These are phyloP conservation scores for Arthrobotrys iridis DNA, from an alignment of 2,329 filamentous ascomycete genomes.

Conservation along the genomic window DNA sequence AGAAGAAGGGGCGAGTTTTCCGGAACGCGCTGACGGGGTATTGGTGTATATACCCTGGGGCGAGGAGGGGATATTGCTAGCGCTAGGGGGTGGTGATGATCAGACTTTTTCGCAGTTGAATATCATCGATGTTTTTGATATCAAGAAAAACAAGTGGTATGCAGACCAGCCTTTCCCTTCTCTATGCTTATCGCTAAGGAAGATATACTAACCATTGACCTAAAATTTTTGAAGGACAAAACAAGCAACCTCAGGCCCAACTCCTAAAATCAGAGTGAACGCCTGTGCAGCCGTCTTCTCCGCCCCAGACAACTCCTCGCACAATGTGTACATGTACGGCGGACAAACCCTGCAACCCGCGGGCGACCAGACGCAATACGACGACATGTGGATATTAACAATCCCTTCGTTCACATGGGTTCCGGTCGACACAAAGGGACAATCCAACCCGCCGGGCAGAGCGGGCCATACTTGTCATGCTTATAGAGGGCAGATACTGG, in stretches of 20 bases:
- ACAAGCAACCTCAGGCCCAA: conserved; percentile 72
- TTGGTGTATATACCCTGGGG: conserved; percentile 81
- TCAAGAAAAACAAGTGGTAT: conserved; percentile 73
- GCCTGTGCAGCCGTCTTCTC: conserved; percentile 78
- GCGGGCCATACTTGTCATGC: conserved; percentile 79
- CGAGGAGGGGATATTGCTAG: conserved; percentile 77
- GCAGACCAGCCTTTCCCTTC: conserved; percentile 62
- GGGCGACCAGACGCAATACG: conserved; percentile 70
- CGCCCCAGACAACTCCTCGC: conserved; percentile 76
- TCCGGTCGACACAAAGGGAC: conserved; percentile 67
- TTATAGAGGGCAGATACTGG: conserved; percentile 83
- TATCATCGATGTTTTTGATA: conserved; percentile 81
- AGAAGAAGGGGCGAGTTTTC: conserved; percentile 73
- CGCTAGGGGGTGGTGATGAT: conserved; percentile 78
- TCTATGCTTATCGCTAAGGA: not conserved
- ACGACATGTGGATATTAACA: conserved; percentile 81
- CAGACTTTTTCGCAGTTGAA: conserved; percentile 76
- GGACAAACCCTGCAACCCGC: conserved; percentile 77
- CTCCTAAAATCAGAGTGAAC: conserved; percentile 71
- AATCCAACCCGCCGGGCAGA: conserved; percentile 68
- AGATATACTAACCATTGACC: not conserved
- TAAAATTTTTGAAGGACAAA: conserved; percentile 59
- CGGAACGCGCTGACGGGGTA: conserved; percentile 77
- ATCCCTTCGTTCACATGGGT: conserved; percentile 85
- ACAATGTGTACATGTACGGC: conserved; percentile 81